Base-by-base conservation (phyloP, 768 basidiomycete species). In the Boletus subcaerulescens region DNA sequence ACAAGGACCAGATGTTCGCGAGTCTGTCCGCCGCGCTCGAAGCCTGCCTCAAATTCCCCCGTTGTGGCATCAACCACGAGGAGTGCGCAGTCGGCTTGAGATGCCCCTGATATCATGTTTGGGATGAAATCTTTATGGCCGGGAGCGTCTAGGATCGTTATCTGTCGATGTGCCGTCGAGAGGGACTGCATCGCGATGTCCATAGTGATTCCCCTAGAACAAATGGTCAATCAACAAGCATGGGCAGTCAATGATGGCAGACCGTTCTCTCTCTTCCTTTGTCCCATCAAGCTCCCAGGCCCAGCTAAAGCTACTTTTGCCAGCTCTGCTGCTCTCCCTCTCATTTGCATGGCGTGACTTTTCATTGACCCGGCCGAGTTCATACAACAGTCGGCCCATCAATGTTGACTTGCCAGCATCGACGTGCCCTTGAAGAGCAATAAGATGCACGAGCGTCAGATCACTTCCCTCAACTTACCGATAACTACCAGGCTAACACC, bases 41-140 rank as follows among this genome's bases (percentile, higher is more conserved):
- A 99, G 3, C 96, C 96, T 22, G 92, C 87, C 71, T 99, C 97
- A 60, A 99, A 99, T 66, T 95, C 94, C 18, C 96, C 96, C 1
- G 79, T 84, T 6, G 87, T 78, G 2, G 94, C 86, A 68, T 97
- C 97, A 26, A 99, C 86, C 4, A 98, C 95, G 20, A 98, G 83
- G 9, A 98, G 72, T 0, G 97, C 93, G 45, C 92, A 92, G 61
- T 98, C 97, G 0, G 96, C 97, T 71, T 98, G 97, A 3, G 95
- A 86, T 8, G 97, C 96, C 1, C 97, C 97, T 0, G 95, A 98
- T 49, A 99, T 99, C 96, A 98, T 98, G 67, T 98, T 98, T 1
- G 97, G 97, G 58, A 99, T 89, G 63, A 98, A 98, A 66, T 99
- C 97, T 60, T 86, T 89, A 72, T 99, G 97, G 0, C 97, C 97